Conservation (phyloP, 768 basidiomycete species). For the Lactarius tabidus region DNA sequence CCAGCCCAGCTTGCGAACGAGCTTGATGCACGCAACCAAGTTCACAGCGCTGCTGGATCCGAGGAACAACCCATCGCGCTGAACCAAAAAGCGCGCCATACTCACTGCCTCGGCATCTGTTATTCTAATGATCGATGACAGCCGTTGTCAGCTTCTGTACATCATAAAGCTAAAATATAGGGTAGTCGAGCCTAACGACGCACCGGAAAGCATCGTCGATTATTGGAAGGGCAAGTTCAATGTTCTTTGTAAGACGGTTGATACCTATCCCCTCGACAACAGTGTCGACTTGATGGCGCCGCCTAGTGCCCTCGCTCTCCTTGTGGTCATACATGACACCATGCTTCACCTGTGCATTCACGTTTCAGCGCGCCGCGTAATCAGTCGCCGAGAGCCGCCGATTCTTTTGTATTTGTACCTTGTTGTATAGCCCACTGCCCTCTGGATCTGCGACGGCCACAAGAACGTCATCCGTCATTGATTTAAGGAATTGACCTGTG, state of each 20-base stretch:
- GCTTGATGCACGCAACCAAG: slow-evolving; percentile 83
- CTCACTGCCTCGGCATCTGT: slow-evolving; percentile 91
- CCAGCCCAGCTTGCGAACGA: slow-evolving; percentile 69
- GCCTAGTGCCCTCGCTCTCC: slow-evolving; percentile 90
- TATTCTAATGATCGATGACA: slow-evolving; percentile 47
- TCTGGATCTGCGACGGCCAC: slow-evolving; percentile 88
- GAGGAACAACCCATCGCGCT: slow-evolving; percentile 88
- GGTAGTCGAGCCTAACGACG: not conserved
- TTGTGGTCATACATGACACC: slow-evolving; percentile 94
- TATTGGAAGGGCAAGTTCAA: slow-evolving; percentile 76
- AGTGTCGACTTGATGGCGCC: slow-evolving; percentile 93
- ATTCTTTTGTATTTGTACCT: slow-evolving; percentile 41
- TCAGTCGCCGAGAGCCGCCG: not conserved
- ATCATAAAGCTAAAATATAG: not conserved
- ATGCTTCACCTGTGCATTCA: slow-evolving; percentile 58
- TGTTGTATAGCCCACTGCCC: slow-evolving; percentile 93
- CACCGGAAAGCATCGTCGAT: slow-evolving; percentile 90
- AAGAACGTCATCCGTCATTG: slow-evolving; percentile 56
- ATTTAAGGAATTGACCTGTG: slow-evolving; percentile 73
- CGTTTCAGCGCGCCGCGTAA: not conserved
- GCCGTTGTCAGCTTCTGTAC: slow-evolving; percentile 11
- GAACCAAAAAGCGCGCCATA: slow-evolving; percentile 91
- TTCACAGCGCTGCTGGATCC: slow-evolving; percentile 98
- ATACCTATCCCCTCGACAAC: slow-evolving; percentile 95
- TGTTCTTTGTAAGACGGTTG: slow-evolving; percentile 89